phyloP scores from a whole-genome alignment of 345 rosid species.

The Hibiscus tridactylites region DNA sequence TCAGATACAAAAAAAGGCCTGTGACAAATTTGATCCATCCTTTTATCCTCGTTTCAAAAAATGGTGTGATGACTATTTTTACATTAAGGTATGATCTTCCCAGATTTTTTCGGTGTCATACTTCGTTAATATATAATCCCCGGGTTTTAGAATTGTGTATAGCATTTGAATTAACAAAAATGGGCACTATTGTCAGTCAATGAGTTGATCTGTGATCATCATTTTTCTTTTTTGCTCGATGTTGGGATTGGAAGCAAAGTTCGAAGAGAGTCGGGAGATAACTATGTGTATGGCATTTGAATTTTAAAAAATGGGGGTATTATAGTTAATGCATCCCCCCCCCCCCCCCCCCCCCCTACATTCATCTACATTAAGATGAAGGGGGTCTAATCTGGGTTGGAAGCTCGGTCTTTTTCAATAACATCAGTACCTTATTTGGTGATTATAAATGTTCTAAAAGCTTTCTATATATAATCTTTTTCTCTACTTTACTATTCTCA shows the following conservation, averaged over 20 bases:
- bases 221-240: no score
- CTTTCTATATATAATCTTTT: background rate
- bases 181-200: background rate
- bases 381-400: background rate
- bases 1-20: conserved; percentile 70
- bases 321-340: background rate
- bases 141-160: background rate
- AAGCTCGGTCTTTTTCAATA: background rate
- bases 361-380: background rate
- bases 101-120: background rate
- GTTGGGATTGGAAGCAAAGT: background rate
- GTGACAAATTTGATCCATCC: conserved; percentile 84
- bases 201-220: no score
- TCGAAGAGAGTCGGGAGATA: background rate
- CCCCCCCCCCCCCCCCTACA: background rate
- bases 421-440: background rate
- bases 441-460: background rate
- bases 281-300: background rate
- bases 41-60: conserved; percentile 90
- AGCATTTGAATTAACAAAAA: background rate
- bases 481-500: background rate
- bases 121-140: background rate
- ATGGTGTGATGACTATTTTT: conserved; percentile 97
- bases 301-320: background rate
- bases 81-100: conserved; percentile 50